Base-by-base conservation (phyloP, 768 basidiomycete species). In the Polyporus arcularius region DNA sequence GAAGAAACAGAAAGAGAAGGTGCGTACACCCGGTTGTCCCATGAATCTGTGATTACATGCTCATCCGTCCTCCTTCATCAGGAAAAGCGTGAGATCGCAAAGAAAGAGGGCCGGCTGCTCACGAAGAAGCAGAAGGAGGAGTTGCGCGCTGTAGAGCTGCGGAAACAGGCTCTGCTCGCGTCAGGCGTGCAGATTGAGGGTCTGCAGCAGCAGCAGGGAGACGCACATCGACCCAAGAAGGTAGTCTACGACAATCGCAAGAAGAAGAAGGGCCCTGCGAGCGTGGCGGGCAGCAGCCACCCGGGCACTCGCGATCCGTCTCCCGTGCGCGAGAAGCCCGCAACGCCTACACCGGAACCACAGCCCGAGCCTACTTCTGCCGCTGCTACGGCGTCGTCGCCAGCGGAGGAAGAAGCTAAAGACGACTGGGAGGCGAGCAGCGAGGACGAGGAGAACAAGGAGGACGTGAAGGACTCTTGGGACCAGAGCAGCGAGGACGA, bases 121-220 rank as follows among this genome's bases (percentile, higher is more conserved):
- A 98, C 96, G n/a, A 95, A 96, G 74, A 97, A 96, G 75, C 96
- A 98, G 73, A 96, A 94, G 74, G 90, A 93, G 70, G 96, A 98
- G 72, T 88, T 83, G 67, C 91, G 90, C 21, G 90, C 87, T 65
- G 95, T 94, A 3, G 96, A 98, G 73, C 85, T 93, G 32, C 88
- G 95, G 57, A 91, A 87, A 71, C 86, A 96, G 71, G 96, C 96
- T 2, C 83, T 98, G 54, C 80, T 98, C 52, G 89, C 92, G 18
- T 90, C 92, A 39, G 95, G 94, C 52, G 90, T 90, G 50, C 87
- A 88, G 66, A 90, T 99, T 61, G 95, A 96, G 68, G 97, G 93
- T 61, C 78, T 98, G 18, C 89, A 93, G 56, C 84, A 89, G 64
- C 63, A 89, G 64, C 63, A 76, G 32, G 71, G 81, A 21, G 72